phyloP scores from a whole-genome alignment of 257 asterid genomes.

The Solanum tarapatanum region DNA sequence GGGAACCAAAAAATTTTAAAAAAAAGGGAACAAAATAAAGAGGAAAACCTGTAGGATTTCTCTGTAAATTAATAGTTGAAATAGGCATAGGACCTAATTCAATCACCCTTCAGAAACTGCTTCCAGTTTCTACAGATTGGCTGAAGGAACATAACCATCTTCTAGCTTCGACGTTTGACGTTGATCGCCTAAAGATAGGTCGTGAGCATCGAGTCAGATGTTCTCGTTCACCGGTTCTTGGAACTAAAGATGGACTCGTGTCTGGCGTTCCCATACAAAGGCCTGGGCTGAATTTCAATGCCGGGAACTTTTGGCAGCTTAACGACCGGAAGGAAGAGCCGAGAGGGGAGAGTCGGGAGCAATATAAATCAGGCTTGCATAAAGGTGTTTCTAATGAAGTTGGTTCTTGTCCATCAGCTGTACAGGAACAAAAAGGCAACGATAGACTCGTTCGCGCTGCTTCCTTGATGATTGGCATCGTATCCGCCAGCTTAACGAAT shows the following conservation, averaged over 20 bases:
- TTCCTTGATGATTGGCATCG: conserved; percentile 38
- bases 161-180: conserved; percentile 41
- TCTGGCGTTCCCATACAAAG: conserved; percentile 60
- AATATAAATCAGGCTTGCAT: conserved; percentile 40
- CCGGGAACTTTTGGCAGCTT: conserved; percentile 53
- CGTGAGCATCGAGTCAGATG: conserved; percentile 38
- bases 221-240: conserved; percentile 17
- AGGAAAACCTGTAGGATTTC: background rate
- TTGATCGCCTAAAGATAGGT: conserved; percentile 40
- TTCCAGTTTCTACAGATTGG: conserved; percentile 41
- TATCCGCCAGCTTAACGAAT: conserved; percentile 45
- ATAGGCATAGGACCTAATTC: background rate
- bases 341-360: conserved; percentile 32
- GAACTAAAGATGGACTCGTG: conserved; percentile 41
- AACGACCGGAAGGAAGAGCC: conserved; percentile 54
- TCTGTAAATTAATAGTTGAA: background rate
- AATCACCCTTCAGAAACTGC: conserved; percentile 27
- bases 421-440: conserved; percentile 53
- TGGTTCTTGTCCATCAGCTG: conserved; percentile 33
- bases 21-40: background rate
- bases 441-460: conserved; percentile 39
- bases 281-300: conserved; percentile 31
- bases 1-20: background rate
- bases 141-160: conserved; percentile 65
- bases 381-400: conserved; percentile 46